Evolutionary conservation across 202 grass and related monocot species (phyloP), one percentile per base, ranked within the genome.

Genomic region (Schoenoplectus tabernaemontani): DNA sequence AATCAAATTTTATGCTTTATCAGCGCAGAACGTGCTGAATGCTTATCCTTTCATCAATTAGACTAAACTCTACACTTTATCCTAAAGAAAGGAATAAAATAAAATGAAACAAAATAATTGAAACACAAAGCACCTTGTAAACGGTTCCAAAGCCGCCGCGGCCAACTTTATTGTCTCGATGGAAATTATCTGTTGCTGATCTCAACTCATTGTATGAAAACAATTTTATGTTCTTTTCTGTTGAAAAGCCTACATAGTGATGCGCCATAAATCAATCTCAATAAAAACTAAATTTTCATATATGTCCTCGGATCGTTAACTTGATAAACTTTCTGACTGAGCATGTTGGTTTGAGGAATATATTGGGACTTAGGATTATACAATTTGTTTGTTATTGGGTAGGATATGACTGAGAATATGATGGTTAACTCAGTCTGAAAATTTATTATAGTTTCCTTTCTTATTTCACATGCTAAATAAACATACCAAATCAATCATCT

Each of bases 131-230:
- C 85, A 99, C 96, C 96, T 93, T 99, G 63, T 96, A 99, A 16
- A 99, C 96, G 48, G 61, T 93, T 73, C 96, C 88, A 64, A 96
- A 99, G 16, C 96, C 96, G 58, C 96, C 96, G 28, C 86, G 85
- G 4, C 96, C 96, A 32, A 99, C 68, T 85, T 96, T 96, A 51
- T 89, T 93, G 3, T 42, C 82, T 17, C 38, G 88, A 39, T 89
- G 75, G 79, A 99, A 96, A 85, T 88, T 91, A 76, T 88, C 83
- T 23, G 92, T 99, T 68, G 92, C 96, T 74, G 92, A 93, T 80
- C 81, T 91, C 68, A 99, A 60, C 65, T 96, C 92, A 58, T 57
- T 76, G 82, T 93, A 96, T 4, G 96, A 88, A 84, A 98, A 95
- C 41, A 95, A 75, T 64, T 76, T 89, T 83, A 95, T 85, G 80